Evolutionary conservation across 768 basidiomycete species (phyloP).

Genomic region (Tricholoma terreum): DNA sequence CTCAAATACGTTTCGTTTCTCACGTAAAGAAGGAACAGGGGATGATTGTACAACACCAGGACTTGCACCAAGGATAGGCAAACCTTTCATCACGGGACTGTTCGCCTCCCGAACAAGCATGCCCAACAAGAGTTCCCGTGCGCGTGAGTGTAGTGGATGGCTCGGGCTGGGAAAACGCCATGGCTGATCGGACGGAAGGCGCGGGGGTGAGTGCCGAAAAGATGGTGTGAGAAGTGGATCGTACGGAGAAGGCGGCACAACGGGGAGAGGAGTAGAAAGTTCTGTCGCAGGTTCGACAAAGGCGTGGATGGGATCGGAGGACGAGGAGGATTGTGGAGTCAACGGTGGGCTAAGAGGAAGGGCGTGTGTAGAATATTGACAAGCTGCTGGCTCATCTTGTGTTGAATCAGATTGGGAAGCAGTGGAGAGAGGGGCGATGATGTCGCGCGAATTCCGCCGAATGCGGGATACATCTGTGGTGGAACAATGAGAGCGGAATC

Average conservation of each 20-base stretch:
- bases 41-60: conserved; percentile 33
- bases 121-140: conserved; percentile 62
- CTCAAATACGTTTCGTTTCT: conserved; percentile 17
- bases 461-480: conserved; percentile 21
- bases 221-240: conserved; percentile 72
- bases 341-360: conserved; percentile 34
- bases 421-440: background rate
- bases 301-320: conserved; percentile 27
- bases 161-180: conserved; percentile 82
- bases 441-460: conserved; percentile 14
- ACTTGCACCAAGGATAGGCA: conserved; percentile 24
- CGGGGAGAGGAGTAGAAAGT: conserved; percentile 29
- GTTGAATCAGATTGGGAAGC: conserved; percentile 8
- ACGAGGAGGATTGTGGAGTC: conserved; percentile 29
- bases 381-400: conserved; percentile 13
- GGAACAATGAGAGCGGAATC: conserved; percentile 37
- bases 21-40: conserved; percentile 25
- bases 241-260: conserved; percentile 68
- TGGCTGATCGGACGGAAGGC: conserved; percentile 73
- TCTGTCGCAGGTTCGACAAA: conserved; percentile 20
- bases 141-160: conserved; percentile 66
- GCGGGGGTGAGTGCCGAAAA: conserved; percentile 74
- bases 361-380: conserved; percentile 14
- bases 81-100: conserved; percentile 44
- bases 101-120: conserved; percentile 55